Conservation (phyloP, 1,284 basidiomycete genomes). For the Ustilago curta region DNA sequence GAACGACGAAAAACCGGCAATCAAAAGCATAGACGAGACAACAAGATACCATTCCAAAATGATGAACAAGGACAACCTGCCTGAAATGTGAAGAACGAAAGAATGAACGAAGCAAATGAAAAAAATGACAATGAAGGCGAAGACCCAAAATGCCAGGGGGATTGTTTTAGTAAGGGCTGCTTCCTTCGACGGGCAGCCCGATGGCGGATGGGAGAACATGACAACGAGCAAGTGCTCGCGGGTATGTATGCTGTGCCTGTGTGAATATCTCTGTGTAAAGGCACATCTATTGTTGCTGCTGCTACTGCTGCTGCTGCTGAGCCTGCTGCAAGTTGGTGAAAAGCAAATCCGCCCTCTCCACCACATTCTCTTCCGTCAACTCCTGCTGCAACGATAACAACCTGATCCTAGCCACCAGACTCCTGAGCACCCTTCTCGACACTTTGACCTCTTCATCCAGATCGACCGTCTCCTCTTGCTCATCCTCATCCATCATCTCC, state of each 20-base stretch:
- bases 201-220: constrained; percentile 8
- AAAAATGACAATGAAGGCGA: constrained; percentile 7
- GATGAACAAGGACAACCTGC: neutral
- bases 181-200: neutral
- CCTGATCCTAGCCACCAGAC: constrained; percentile 56
- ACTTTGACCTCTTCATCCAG: constrained; percentile 51
- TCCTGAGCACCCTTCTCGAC: constrained; percentile 47
- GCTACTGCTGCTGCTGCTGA: constrained; percentile 25
- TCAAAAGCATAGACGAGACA: too few species aligned
- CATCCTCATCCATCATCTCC: constrained; percentile 17
- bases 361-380: constrained; percentile 59
- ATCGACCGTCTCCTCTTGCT: constrained; percentile 16
- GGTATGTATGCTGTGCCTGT: neutral
- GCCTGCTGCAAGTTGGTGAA: constrained; percentile 45
- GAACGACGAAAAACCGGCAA: neutral
- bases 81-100: neutral
- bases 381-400: constrained; percentile 53
- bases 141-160: neutral
- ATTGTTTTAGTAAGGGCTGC: neutral
- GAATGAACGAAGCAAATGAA: constrained; percentile 5
- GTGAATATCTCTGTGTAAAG: too few species aligned
- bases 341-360: constrained; percentile 55
- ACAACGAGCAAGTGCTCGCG: neutral
- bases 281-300: neutral
- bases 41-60: too few species aligned